Conservation (phyloP, 2,329 filamentous ascomycete species). For the Leptographium radiaticola region DNA sequence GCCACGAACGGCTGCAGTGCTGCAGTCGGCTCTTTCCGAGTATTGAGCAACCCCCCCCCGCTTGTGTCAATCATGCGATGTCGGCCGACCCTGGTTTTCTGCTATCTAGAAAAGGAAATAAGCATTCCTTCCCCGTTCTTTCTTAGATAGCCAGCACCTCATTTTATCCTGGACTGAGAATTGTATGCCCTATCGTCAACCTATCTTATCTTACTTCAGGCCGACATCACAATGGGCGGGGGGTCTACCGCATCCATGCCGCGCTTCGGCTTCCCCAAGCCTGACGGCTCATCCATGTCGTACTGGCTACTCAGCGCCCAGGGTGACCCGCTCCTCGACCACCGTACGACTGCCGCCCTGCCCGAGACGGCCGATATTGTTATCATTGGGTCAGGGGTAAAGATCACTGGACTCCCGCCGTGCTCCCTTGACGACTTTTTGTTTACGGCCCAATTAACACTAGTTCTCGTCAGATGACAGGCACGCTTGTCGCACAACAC, state of each 20-base stretch:
- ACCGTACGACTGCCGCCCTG: not conserved
- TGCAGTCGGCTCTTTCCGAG: not conserved
- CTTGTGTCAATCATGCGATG: not conserved
- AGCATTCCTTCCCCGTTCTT: too few relatives aligned
- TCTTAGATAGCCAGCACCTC: too few relatives aligned
- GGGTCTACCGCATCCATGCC: not conserved
- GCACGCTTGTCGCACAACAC: not conserved
- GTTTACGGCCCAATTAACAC: too few relatives aligned
- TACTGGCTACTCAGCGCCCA: constrained; percentile 2
- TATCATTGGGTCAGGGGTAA: constrained; percentile 1
- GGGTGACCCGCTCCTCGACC: not conserved
- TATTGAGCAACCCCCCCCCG: not conserved
- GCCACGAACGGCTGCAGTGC: not conserved
- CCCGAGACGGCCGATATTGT: not conserved
- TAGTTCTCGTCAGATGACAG: not conserved
- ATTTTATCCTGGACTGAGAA: too few relatives aligned
- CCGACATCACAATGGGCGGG: not conserved
- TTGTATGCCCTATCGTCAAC: too few relatives aligned
- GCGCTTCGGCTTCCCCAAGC: constrained; percentile 1
- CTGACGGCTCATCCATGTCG: not conserved
- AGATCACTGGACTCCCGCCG: too few relatives aligned
- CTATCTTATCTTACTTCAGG: not conserved
- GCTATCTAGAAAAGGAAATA: too few relatives aligned
- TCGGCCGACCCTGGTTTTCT: not conserved
- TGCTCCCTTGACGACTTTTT: not conserved